These are phyloP conservation scores for Teunomyces funiuensis DNA, from an alignment of 805 yeast genomes.

Conservation along the genomic window DNA sequence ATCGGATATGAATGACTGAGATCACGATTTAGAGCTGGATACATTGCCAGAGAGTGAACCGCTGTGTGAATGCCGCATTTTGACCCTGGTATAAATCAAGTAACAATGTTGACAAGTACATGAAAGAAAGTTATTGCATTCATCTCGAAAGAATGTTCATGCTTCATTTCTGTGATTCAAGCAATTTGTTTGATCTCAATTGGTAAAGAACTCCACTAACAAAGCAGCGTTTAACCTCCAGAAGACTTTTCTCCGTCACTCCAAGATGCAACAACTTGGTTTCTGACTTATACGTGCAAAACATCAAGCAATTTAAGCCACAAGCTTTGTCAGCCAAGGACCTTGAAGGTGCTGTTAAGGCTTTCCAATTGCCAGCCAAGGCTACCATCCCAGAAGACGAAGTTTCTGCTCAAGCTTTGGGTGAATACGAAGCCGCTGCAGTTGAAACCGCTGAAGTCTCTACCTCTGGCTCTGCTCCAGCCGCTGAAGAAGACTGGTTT, in stretches of 20 bases:
- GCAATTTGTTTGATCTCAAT: background rate
- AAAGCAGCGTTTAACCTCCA: constrained; percentile 31
- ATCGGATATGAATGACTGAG: background rate
- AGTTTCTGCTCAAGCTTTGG: constrained; percentile 64
- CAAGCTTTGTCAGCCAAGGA: constrained; percentile 69
- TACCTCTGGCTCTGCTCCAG: constrained; percentile 37
- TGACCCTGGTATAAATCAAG: background rate
- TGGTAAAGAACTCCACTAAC: constrained; percentile 10
- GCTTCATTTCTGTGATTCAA: background rate
- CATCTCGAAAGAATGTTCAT: background rate
- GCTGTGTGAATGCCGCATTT: background rate
- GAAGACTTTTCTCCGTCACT: constrained; percentile 44
- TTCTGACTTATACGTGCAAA: constrained; percentile 82
- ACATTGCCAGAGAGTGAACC: background rate
- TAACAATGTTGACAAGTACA: background rate
- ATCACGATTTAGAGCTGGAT: background rate
- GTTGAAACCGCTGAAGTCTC: constrained; percentile 62
- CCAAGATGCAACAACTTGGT: constrained; percentile 57
- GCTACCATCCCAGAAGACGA: constrained; percentile 76
- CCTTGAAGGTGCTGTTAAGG: constrained; percentile 74
- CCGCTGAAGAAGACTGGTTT: constrained; percentile 73
- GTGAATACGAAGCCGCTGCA: constrained; percentile 63
- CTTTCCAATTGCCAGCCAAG: constrained; percentile 79
- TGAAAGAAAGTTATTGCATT: background rate
- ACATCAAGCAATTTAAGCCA: constrained; percentile 87